A percentile compares a stretch with the other conserved stretches of the same genome.
These are phyloP conservation scores for Penicillium sp. DNA, from an alignment of 2,329 filamentous ascomycete species.

Conservation along the genomic window DNA sequence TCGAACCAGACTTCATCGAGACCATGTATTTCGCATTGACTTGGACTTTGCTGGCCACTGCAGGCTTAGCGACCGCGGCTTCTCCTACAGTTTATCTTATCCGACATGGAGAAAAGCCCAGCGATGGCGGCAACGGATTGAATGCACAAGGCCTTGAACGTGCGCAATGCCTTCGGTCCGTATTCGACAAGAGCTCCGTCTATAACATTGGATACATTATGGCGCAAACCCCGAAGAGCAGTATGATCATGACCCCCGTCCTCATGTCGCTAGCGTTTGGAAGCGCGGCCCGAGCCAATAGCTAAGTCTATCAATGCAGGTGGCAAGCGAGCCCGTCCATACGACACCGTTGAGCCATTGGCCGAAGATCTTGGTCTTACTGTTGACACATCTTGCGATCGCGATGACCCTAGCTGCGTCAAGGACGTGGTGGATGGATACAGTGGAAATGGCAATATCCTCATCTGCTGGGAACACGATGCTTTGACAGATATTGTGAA, in stretches of 20 bases:
- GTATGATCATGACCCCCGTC: conserved; percentile 22
- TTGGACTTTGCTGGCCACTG: conserved; percentile 8
- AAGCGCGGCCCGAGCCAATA: not conserved
- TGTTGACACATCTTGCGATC: conserved; percentile 59
- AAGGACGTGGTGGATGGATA: conserved; percentile 53
- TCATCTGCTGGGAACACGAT: conserved; percentile 65
- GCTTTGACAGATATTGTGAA: conserved; percentile 55
- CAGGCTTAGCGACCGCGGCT: conserved; percentile 18
- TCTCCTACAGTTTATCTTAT: conserved; percentile 62
- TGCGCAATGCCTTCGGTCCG: conserved; percentile 59
- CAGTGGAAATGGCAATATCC: conserved; percentile 55
- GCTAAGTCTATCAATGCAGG: conserved; percentile 29
- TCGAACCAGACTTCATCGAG: too few species aligned
- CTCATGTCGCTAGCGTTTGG: not conserved
- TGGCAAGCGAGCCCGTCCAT: conserved; percentile 56
- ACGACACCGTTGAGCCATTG: conserved; percentile 60
- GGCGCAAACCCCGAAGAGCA: conserved; percentile 55
- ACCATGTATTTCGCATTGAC: not conserved
- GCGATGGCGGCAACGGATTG: conserved; percentile 51
- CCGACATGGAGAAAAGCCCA: conserved; percentile 65
- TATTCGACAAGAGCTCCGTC: conserved; percentile 55
- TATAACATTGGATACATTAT: conserved; percentile 64
- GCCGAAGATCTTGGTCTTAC: conserved; percentile 57
- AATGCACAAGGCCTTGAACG: conserved; percentile 56
- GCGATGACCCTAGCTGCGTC: conserved; percentile 59